Evolutionary conservation across 1,284 basidiomycete genomes (phyloP).

Genomic region (Spongispora temasekensis): DNA sequence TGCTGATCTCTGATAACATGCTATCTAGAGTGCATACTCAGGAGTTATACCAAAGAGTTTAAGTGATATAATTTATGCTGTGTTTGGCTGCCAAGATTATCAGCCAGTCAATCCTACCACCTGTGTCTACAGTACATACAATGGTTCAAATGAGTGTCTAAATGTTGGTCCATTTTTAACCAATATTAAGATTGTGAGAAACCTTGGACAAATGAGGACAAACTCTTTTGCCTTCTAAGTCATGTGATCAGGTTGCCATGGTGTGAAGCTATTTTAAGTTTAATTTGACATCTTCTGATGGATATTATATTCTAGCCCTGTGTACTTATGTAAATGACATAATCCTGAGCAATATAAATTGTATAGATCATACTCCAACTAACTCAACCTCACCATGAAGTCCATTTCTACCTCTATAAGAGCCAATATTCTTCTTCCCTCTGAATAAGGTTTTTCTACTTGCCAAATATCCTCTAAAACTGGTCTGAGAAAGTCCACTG

Average conservation of each 20-base stretch:
- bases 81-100: too few species aligned
- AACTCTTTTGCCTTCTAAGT: too few species aligned
- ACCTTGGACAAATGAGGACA: not conserved
- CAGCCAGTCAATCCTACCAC: too few species aligned
- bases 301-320: not conserved
- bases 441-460: too few species aligned
- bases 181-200: not conserved
- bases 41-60: too few species aligned
- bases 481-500: not conserved
- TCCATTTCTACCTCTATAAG: too few species aligned
- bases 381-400: too few species aligned
- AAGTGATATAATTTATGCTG: too few species aligned
- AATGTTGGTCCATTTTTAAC: not conserved
- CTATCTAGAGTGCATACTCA: too few species aligned
- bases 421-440: constrained; percentile 2
- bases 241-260: not conserved
- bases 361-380: not conserved
- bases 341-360: not conserved
- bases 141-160: not conserved
- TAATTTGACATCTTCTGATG: not conserved
- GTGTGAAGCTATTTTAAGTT: not conserved
- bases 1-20: too few species aligned
- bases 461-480: constrained; percentile 5
- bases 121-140: too few species aligned
- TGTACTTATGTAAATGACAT: not conserved